These are phyloP conservation scores for Salix udensis DNA, from an alignment of 345 rosid genomes.

Conservation along the genomic window DNA sequence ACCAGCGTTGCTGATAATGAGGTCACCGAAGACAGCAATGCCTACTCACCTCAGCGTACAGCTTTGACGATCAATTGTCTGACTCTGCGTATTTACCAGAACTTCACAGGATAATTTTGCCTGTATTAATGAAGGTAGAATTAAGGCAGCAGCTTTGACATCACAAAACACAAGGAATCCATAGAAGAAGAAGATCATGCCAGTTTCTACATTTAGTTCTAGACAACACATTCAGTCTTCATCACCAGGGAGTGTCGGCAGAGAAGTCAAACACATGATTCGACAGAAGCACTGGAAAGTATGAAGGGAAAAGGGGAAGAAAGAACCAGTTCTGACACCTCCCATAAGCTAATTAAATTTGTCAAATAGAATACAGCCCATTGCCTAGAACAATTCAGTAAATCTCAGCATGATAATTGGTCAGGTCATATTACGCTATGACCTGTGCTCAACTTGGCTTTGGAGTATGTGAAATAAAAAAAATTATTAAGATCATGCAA, in stretches of 20 bases:
- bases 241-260: no score
- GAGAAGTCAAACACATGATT: no score
- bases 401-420: background rate
- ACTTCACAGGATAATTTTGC: conserved; percentile 38
- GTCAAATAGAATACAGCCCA: background rate
- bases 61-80: conserved; percentile 35
- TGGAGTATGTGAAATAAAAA: background rate
- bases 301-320: background rate
- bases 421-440: background rate
- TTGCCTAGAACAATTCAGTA: background rate
- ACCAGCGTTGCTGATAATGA: no score
- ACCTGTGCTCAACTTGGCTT: background rate
- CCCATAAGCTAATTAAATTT: background rate
- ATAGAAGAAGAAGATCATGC: no score
- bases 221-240: no score
- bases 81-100: conserved; percentile 35
- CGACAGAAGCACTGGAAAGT: no score
- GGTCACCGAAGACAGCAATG: background rate
- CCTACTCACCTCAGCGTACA: conserved; percentile 32
- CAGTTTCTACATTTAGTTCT: no score
- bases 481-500: no score
- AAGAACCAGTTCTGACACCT: background rate
- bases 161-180: background rate
- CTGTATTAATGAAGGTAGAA: no score
- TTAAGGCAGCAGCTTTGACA: background rate